Percentiles rank a stretch among this genome's conserved stretches.
Conservation (phyloP, 2,329 filamentous ascomycete genomes). For the Alternaria sp. region DNA sequence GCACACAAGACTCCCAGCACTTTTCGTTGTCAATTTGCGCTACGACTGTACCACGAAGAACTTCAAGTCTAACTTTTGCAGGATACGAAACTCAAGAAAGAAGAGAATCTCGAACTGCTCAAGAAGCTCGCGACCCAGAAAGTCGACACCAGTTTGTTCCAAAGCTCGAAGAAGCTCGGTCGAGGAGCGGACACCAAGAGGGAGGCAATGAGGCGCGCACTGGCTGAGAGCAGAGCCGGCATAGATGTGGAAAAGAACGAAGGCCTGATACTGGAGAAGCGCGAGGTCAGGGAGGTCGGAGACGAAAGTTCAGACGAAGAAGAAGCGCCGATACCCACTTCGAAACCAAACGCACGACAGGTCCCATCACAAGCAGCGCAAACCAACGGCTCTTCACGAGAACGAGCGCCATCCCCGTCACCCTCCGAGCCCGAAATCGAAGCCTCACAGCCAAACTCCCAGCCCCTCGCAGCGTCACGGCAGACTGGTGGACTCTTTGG, state of each 20-base stretch:
- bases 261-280: slow-evolving; percentile 60
- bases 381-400: neutral
- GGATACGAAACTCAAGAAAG: slow-evolving; percentile 92
- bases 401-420: slow-evolving; percentile 27
- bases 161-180: slow-evolving; percentile 79
- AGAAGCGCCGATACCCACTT: neutral
- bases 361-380: neutral
- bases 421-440: slow-evolving; percentile 23
- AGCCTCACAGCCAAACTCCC: neutral
- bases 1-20: neutral
- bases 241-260: slow-evolving; percentile 62
- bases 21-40: neutral
- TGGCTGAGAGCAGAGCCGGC: slow-evolving; percentile 70
- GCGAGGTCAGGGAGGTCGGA: slow-evolving; percentile 29
- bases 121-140: slow-evolving; percentile 80
- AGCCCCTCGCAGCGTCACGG: slow-evolving; percentile 2
- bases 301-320: slow-evolving; percentile 35
- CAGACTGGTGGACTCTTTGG: slow-evolving; percentile 57
- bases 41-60: neutral
- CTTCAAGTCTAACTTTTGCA: slow-evolving; percentile 31
- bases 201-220: slow-evolving; percentile 68
- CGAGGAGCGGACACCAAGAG: slow-evolving; percentile 71
- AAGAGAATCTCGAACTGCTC: slow-evolving; percentile 84
- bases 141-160: slow-evolving; percentile 81
- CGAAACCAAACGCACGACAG: neutral